Percentiles rank a stretch among this genome's conserved stretches.
Evolutionary conservation across 306 rosid species (phyloP).

Genomic region (Cicer arietinum): DNA sequence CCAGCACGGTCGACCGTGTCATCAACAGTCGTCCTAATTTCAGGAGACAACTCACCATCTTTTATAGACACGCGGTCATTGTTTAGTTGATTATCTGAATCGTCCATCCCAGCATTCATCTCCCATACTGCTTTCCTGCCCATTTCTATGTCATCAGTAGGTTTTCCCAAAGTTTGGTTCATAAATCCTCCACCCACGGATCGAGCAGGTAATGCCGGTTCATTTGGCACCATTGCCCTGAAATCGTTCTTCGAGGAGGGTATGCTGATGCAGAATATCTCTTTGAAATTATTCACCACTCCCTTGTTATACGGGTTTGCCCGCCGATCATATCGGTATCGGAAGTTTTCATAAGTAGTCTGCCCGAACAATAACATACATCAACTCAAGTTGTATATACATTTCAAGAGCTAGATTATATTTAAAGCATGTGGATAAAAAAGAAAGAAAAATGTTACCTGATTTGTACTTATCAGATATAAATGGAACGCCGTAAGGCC

Average conservation of each 20-base stretch:
- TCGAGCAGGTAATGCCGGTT: conserved; percentile 69
- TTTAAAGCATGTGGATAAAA: conserved; percentile 10
- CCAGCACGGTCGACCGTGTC: conserved; percentile 67
- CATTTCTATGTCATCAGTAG: conserved; percentile 92
- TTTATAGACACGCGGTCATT: conserved; percentile 70
- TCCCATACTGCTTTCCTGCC: conserved; percentile 95
- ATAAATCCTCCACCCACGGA: conserved; percentile 80
- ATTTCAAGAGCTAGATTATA: conserved; percentile 12
- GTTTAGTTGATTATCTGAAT: conserved; percentile 64
- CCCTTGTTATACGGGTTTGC: conserved; percentile 84
- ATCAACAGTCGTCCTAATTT: conserved; percentile 72
- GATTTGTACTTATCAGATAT: conserved; percentile 92
- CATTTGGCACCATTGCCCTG: conserved; percentile 82
- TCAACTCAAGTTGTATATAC: conserved; percentile 1
- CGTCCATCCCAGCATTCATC: conserved; percentile 68
- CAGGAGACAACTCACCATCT: conserved; percentile 88
- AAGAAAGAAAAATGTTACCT: conserved; percentile 56
- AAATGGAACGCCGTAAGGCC: conserved; percentile 99
- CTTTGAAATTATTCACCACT: conserved; percentile 76
- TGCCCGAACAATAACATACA: conserved; percentile 50
- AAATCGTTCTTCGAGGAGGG: conserved; percentile 78
- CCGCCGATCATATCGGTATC: conserved; percentile 87
- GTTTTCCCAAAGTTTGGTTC: conserved; percentile 92
- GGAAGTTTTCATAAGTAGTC: conserved; percentile 95
- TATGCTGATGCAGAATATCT: conserved; percentile 79